Evolutionary conservation across 257 asterid genomes (phyloP).

Genomic region (Gynochthodes officinalis): DNA sequence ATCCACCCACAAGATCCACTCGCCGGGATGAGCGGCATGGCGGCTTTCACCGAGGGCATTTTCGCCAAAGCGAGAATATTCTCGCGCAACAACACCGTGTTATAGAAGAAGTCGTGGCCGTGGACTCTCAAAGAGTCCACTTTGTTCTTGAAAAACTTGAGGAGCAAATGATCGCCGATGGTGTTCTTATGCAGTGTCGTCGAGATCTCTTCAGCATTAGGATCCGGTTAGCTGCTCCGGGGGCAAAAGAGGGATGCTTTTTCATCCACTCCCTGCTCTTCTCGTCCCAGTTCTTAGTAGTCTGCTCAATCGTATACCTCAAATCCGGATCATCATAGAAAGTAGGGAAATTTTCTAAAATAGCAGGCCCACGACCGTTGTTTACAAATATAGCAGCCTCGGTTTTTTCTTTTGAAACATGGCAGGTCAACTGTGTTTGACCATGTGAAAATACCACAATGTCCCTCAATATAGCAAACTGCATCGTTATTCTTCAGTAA

Average conservation of each 20-base stretch:
- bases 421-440: too few relatives aligned
- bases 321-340: conserved; percentile 76
- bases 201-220: conserved; percentile 80
- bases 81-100: conserved; percentile 62
- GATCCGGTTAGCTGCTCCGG: too few relatives aligned
- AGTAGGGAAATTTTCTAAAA: too few relatives aligned
- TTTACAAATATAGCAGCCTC: too few relatives aligned
- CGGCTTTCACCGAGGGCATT: conserved; percentile 64
- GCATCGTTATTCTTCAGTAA: too few relatives aligned
- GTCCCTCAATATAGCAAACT: too few relatives aligned
- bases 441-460: too few relatives aligned
- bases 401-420: too few relatives aligned
- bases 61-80: conserved; percentile 91
- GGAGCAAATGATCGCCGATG: conserved; percentile 69
- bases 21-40: conserved; percentile 93
- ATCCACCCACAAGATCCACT: conserved; percentile 99
- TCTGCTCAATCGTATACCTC: conserved; percentile 54
- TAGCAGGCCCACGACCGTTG: too few relatives aligned
- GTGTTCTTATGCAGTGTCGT: conserved; percentile 76
- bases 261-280: too few relatives aligned
- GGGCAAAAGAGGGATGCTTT: too few relatives aligned
- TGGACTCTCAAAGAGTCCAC: conserved; percentile 84
- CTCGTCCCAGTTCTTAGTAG: too few relatives aligned
- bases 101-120: conserved; percentile 80
- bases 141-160: conserved; percentile 78